Conservation (phyloP, 352 stramenopile genomes). For the Phytophthora multivora region DNA sequence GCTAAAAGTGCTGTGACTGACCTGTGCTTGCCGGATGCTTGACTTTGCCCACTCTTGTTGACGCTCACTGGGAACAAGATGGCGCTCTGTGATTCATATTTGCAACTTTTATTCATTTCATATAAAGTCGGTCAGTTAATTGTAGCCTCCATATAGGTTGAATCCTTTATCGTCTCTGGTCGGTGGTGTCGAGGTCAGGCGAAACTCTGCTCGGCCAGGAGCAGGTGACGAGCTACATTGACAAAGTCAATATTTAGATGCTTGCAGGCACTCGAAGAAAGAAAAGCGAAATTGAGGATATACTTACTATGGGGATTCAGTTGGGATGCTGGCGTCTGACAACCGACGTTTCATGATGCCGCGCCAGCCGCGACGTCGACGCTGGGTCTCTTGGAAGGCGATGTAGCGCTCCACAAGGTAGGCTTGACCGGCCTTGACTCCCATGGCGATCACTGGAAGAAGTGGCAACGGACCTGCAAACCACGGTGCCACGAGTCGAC, state of each 20-base stretch:
- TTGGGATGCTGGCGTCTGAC: slow-evolving; percentile 75
- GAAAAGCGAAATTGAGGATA: too few relatives aligned
- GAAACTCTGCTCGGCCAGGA: slow-evolving; percentile 29
- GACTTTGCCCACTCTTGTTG: not conserved
- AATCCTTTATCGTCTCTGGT: slow-evolving; percentile 24
- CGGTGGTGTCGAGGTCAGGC: slow-evolving; percentile 20
- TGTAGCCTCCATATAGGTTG: slow-evolving; percentile 21
- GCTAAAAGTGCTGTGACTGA: not conserved
- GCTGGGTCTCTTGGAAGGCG: slow-evolving; percentile 78
- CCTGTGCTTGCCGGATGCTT: not conserved
- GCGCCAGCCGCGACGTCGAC: slow-evolving; percentile 73
- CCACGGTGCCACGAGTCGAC: slow-evolving; percentile 78
- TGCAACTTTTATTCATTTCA: slow-evolving; percentile 15
- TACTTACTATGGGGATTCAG: slow-evolving; percentile 65
- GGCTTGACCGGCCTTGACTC: slow-evolving; percentile 69
- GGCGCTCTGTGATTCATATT: slow-evolving; percentile 10
- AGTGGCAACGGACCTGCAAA: slow-evolving; percentile 75
- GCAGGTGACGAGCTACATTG: slow-evolving; percentile 27
- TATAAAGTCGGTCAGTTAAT: slow-evolving; percentile 18
- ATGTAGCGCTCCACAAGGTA: slow-evolving; percentile 80
- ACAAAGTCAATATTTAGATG: slow-evolving; percentile 13
- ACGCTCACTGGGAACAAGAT: not conserved
- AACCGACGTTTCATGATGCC: slow-evolving; percentile 84
- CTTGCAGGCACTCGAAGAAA: not conserved
- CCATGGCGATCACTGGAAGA: slow-evolving; percentile 67